Evolutionary conservation across 108 stramenopile species (phyloP).

Genomic region (Conticribra guillardii): DNA sequence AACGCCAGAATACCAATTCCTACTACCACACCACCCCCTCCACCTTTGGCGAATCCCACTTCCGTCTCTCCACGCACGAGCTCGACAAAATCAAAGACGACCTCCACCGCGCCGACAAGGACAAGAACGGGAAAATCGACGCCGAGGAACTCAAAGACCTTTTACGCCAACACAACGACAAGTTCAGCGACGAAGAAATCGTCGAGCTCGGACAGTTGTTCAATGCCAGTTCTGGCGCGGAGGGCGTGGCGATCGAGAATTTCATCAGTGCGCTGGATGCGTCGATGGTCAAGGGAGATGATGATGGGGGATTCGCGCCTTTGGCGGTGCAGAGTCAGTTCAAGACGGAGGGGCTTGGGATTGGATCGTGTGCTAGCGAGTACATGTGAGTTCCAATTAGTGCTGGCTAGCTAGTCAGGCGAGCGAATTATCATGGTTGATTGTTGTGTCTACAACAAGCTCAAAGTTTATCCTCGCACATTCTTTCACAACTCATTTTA

Average conservation of each 20-base stretch:
- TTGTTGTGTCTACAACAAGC: no score
- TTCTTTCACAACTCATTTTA: no score
- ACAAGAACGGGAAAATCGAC: conserved; percentile 54
- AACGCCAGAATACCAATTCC: no score
- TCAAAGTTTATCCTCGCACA: no score
- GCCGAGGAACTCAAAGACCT: conserved; percentile 71
- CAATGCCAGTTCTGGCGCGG: conserved; percentile 70
- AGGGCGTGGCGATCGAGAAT: conserved; percentile 53
- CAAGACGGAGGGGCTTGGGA: conserved; percentile 44
- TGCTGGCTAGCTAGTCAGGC: no score
- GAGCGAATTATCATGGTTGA: no score
- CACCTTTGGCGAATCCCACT: background rate
- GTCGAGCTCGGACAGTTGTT: conserved; percentile 72
- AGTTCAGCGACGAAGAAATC: conserved; percentile 76
- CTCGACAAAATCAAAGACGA: conserved; percentile 28
- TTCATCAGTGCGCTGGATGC: conserved; percentile 75
- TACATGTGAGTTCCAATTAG: conserved; percentile 55
- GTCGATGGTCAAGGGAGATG: conserved; percentile 32
- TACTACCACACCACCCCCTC: conserved; percentile 3
- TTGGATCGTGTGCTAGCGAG: conserved; percentile 54
- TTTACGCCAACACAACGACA: conserved; percentile 53
- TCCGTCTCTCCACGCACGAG: conserved; percentile 18
- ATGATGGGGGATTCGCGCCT: background rate
- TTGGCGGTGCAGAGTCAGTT: conserved; percentile 21
- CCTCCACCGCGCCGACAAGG: conserved; percentile 38